Evolutionary conservation across 2,329 filamentous ascomycete genomes (phyloP), one percentile per base, ranked within the genome.

Genomic region (Bipolaris gigantea): DNA sequence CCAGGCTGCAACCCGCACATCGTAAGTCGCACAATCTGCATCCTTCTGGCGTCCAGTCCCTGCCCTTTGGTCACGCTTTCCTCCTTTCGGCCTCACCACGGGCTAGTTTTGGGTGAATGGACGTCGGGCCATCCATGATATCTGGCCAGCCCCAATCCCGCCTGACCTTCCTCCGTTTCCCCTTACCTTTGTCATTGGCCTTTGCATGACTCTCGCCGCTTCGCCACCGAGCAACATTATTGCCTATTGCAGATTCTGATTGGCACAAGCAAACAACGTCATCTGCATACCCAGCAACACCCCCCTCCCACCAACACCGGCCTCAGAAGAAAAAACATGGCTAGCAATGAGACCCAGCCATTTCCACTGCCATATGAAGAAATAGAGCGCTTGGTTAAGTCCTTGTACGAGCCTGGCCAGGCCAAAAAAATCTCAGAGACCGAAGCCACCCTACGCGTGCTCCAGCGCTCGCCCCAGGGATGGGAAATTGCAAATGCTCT

Each of bases 401-500:
- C 78, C 18, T 67, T 85, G 10, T 84, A 83, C 56, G 73, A 77
- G 42, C 79, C 81, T 30, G 76, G 72, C 23, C 66, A 75, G 9
- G 73, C 76, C 27, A 75, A 71, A 70, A 78, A 77, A 67, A 79
- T 77, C 60, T 67, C 69, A 25, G 73, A 79, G 45, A 85, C 86
- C 43, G 90, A 97, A 71, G 85, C 89, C 52, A 85, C 87, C 13
- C 79, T 99, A 13, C 90, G 94, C 58, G 80, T 81, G 23, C 78
- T 97, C 16, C 94, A 97, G 70, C 85, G 85, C 62, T 89, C 90
- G 2, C 80, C 87, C 2, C 82, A 90, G 66, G 93, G 92, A 50
- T 99, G 94, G 94, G 82, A 89, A 51, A 81, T 97, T 41, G 92
- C 91, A 18, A 87, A 93, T 67, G 84, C 85, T 47, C 80, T 97